A percentile compares a stretch with the other conserved stretches of the same genome.
Conservation (phyloP, 2,329 filamentous ascomycete species). For the Trichoderma sp. region DNA sequence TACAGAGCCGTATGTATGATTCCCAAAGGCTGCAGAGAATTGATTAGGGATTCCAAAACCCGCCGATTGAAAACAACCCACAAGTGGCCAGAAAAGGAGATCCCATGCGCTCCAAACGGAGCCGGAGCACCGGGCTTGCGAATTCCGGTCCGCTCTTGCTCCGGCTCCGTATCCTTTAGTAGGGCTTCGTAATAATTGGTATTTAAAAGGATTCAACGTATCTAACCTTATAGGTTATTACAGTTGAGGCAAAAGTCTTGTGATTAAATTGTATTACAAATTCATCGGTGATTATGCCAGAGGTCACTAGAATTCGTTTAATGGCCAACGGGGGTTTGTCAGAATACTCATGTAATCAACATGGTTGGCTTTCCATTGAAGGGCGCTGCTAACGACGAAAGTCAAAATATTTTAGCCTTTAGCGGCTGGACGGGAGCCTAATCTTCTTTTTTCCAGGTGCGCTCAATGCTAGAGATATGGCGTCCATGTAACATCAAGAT, state of each 20-base stretch:
- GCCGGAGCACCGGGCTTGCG: background rate
- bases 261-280: background rate
- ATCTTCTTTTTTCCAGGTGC: background rate
- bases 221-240: rapidly evolving
- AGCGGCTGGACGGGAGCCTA: background rate
- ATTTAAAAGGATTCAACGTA: background rate
- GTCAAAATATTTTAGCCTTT: background rate
- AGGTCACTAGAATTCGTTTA: background rate
- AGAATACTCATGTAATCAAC: background rate
- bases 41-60: background rate
- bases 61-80: background rate
- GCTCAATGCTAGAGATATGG: background rate
- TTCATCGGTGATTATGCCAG: background rate
- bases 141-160: background rate
- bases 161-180: background rate
- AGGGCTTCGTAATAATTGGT: background rate
- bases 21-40: background rate
- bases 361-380: background rate
- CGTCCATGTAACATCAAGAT: background rate
- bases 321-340: rapidly evolving
- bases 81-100: background rate
- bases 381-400: background rate
- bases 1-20: background rate
- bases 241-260: background rate
- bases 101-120: background rate